Conservation (phyloP, 108 stramenopile species). For the Cyclotella distinguenda region DNA sequence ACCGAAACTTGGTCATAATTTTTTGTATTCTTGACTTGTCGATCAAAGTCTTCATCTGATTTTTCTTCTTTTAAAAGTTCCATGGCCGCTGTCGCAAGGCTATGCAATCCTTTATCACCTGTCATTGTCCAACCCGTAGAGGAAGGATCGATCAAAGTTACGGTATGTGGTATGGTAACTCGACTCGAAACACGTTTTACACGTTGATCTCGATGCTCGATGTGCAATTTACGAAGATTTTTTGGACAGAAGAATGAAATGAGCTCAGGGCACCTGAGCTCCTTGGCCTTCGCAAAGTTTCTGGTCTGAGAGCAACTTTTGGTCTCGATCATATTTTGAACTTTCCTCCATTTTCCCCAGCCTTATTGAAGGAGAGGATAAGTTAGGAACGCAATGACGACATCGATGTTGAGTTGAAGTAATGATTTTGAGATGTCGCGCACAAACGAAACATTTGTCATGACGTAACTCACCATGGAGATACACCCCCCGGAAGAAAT, state of each 20-base stretch:
- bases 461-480: conserved; percentile 11
- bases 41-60: conserved; percentile 2
- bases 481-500: conserved; percentile 37
- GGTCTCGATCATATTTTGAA: conserved; percentile 18
- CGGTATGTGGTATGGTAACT: background rate
- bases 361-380: conserved; percentile 6
- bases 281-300: conserved; percentile 6
- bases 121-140: conserved; percentile 1
- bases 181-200: conserved; percentile 7
- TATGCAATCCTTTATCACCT: background rate
- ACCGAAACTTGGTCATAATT: background rate
- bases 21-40: background rate
- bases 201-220: background rate
- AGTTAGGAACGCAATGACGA: background rate
- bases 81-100: background rate
- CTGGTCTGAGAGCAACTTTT: background rate
- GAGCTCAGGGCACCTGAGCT: conserved; percentile 11
- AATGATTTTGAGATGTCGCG: background rate
- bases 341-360: conserved; percentile 30
- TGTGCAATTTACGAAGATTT: conserved; percentile 8
- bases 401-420: too few species aligned
- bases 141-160: background rate
- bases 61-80: conserved; percentile 7
- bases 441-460: too few species aligned
- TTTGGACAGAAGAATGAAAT: conserved; percentile 11